These are phyloP conservation scores for Helotiales sp. DNA, from an alignment of 2,329 filamentous ascomycete species.

Conservation along the genomic window DNA sequence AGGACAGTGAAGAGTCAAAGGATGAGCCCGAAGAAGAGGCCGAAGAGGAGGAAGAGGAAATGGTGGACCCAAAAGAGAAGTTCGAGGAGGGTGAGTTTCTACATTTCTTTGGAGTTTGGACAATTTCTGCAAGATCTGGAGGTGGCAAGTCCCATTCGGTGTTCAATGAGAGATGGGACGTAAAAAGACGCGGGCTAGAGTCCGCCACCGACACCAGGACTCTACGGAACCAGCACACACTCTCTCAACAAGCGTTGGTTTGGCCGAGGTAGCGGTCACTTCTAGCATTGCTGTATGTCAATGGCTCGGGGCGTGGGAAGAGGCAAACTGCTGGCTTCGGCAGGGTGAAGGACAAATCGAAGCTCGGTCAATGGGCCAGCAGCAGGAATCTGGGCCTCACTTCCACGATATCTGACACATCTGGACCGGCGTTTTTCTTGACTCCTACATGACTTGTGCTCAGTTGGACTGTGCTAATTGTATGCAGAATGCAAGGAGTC, in stretches of 20 bases:
- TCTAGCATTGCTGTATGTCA: background rate
- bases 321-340: background rate
- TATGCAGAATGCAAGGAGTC: slow-evolving; percentile 85
- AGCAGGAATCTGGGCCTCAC: too few species aligned
- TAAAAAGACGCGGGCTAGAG: background rate
- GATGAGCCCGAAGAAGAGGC: slow-evolving; percentile 56
- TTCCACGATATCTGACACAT: too few species aligned
- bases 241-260: background rate
- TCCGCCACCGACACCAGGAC: background rate
- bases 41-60: slow-evolving; percentile 73
- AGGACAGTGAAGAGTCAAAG: slow-evolving; percentile 45
- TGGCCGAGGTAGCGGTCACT: background rate
- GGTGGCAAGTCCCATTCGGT: too few species aligned
- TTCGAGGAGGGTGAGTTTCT: slow-evolving; percentile 84
- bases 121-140: too few species aligned
- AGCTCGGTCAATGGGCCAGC: background rate
- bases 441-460: background rate
- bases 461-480: slow-evolving; percentile 18
- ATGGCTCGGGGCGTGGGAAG: background rate
- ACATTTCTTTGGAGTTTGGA: slow-evolving; percentile 13
- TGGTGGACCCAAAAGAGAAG: slow-evolving; percentile 83
- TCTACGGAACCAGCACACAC: background rate
- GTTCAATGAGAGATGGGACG: background rate
- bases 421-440: background rate
- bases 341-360: background rate